These are phyloP conservation scores for Kurtzmaniella quercitrusa DNA, from an alignment of 1,139 yeast species.

Conservation along the genomic window DNA sequence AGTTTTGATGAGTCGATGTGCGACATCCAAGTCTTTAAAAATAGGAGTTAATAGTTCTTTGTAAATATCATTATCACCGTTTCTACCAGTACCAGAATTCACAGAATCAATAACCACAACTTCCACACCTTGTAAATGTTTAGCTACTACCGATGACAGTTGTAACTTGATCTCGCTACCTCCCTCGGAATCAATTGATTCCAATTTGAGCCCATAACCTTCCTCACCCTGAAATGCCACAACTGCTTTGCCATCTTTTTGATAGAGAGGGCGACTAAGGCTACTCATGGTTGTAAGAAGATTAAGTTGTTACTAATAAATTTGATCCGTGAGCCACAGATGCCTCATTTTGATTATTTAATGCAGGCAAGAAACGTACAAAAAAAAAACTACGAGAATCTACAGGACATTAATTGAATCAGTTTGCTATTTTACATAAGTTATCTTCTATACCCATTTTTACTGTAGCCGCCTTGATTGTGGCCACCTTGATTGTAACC, in stretches of 20 bases:
- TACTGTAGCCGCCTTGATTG: constrained; percentile 11
- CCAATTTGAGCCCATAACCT: constrained; percentile 2
- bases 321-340: not conserved
- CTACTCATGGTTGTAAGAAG: not conserved
- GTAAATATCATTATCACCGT: constrained; percentile 35
- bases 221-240: not conserved
- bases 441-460: constrained; percentile 18
- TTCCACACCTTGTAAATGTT: constrained; percentile 2
- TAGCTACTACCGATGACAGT: not conserved
- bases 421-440: constrained; percentile 4
- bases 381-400: not conserved
- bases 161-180: not conserved
- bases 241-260: not conserved
- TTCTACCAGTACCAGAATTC: constrained; percentile 53
- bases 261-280: not conserved
- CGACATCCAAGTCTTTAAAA: constrained; percentile 28
- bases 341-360: not conserved
- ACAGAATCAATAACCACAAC: constrained; percentile 46
- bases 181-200: constrained; percentile 1
- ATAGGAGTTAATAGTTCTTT: constrained; percentile 41
- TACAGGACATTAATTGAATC: not conserved
- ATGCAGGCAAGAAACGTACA: not conserved
- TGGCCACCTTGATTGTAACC: constrained; percentile 8
- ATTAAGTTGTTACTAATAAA: not conserved
- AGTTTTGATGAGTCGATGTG: constrained; percentile 40